Percentiles rank a stretch among this genome's conserved stretches.
These are phyloP conservation scores for Firmiana major DNA, from an alignment of 345 rosid genomes.

Conservation along the genomic window DNA sequence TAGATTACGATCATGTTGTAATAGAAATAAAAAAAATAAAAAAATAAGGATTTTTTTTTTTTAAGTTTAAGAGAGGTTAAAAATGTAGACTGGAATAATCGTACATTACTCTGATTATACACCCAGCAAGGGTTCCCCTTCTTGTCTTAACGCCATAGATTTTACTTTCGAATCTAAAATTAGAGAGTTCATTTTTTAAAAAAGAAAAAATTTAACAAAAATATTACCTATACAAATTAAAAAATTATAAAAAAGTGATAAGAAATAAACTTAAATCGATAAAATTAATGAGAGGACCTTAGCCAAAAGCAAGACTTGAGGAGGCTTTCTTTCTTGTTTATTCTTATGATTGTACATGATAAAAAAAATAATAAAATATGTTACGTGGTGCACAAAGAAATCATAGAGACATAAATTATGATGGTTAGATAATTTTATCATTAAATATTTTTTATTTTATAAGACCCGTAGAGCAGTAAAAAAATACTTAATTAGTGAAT, in stretches of 20 bases:
- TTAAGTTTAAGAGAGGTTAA: neutral
- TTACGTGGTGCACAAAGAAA: too few species aligned
- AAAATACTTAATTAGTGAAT: too few species aligned
- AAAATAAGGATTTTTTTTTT: neutral
- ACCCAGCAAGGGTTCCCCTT: neutral
- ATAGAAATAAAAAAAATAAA: too few species aligned
- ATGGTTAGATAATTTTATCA: too few species aligned
- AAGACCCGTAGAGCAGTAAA: too few species aligned
- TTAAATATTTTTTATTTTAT: too few species aligned
- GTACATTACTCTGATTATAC: neutral
- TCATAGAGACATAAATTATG: too few species aligned
- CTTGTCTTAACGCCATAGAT: neutral
- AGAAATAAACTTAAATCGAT: neutral
- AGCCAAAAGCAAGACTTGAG: neutral
- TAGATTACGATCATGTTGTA: constrained; percentile 11
- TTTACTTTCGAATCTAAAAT: neutral
- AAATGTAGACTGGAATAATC: too few species aligned
- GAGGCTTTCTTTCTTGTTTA: too few species aligned
- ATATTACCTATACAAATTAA: neutral
- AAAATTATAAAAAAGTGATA: neutral
- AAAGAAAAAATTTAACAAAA: too few species aligned
- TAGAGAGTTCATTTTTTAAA: neutral
- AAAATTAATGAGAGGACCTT: neutral
- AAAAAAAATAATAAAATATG: too few species aligned
- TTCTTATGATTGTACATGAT: too few species aligned